Conservation (phyloP, 2,329 filamentous ascomycete species). For the Cryphonectria parasitica region DNA sequence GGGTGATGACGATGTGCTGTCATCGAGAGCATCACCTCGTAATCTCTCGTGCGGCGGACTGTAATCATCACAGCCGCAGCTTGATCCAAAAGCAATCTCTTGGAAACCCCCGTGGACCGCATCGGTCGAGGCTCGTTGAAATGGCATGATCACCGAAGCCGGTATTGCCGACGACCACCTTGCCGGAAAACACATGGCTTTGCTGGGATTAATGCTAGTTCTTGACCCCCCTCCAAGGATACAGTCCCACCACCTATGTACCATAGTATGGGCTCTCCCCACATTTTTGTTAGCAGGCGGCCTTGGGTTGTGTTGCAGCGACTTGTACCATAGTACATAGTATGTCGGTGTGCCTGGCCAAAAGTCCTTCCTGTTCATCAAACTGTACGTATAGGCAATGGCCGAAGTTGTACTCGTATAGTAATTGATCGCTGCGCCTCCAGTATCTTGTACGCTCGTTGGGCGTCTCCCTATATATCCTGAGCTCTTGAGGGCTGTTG, state of each 20-base stretch:
- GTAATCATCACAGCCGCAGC: conserved; percentile 22
- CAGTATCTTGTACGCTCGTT: not conserved
- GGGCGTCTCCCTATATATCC: not conserved
- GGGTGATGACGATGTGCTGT: conserved; percentile 23
- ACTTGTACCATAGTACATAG: not conserved
- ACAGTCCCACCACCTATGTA: conserved; percentile 9
- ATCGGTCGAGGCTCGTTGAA: conserved; percentile 16
- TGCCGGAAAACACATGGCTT: conserved; percentile 26
- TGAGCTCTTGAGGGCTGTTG: not conserved
- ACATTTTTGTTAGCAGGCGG: conserved; percentile 12
- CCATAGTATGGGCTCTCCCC: conserved; percentile 11
- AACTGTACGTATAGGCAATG: not conserved
- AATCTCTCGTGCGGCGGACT: conserved; percentile 11
- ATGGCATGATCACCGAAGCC: conserved; percentile 22
- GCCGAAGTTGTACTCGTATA: not conserved
- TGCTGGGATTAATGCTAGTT: conserved; percentile 20
- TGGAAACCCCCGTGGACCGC: conserved; percentile 16
- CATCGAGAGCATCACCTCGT: conserved; percentile 16
- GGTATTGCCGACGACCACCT: conserved; percentile 28
- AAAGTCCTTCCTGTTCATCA: not conserved
- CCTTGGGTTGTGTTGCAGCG: not conserved
- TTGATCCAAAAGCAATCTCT: conserved; percentile 18
- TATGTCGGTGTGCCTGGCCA: conserved; percentile 7
- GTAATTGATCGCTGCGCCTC: not conserved
- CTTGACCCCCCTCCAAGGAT: conserved; percentile 19